phyloP scores from a whole-genome alignment of 108 stramenopile species.

The Hondaea fermentalgiana region DNA sequence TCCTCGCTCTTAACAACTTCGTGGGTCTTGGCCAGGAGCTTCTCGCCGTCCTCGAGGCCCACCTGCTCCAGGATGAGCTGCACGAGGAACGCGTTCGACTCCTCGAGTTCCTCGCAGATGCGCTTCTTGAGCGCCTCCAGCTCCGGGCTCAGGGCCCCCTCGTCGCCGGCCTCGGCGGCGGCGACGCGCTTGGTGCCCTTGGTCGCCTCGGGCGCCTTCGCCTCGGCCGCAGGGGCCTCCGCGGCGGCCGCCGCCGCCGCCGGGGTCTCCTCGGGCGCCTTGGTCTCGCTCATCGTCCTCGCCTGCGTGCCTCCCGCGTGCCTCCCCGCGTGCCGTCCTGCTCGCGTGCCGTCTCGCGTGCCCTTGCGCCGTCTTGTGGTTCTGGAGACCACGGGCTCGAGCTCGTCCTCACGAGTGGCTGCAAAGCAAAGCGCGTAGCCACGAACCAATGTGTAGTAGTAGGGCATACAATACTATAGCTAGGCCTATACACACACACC shows the following conservation, averaged over 20 bases:
- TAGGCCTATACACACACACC: no score
- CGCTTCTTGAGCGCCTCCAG: not conserved
- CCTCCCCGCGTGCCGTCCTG: not conserved
- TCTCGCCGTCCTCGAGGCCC: not conserved
- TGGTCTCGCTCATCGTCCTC: not conserved
- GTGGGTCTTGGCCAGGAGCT: not conserved
- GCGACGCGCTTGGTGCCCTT: not conserved
- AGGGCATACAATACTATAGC: no score
- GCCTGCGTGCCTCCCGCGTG: not conserved
- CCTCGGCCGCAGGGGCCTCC: not conserved
- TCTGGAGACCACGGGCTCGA: no score
- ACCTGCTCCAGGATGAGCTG: not conserved
- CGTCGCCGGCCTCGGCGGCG: not conserved
- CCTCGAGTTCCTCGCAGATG: not conserved
- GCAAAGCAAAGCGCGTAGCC: no score
- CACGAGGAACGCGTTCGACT: not conserved
- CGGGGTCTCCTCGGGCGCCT: not conserved
- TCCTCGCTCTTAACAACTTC: not conserved
- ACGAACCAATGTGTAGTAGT: no score
- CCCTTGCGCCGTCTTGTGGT: no score
- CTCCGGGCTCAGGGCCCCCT: not conserved
- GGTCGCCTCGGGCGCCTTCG: not conserved
- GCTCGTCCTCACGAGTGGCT: no score
- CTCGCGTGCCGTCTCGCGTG: no score
- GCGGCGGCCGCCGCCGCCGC: not conserved